These are phyloP conservation scores for Pythium rhizo-oryzae DNA, from an alignment of 352 stramenopile species.

Conservation along the genomic window DNA sequence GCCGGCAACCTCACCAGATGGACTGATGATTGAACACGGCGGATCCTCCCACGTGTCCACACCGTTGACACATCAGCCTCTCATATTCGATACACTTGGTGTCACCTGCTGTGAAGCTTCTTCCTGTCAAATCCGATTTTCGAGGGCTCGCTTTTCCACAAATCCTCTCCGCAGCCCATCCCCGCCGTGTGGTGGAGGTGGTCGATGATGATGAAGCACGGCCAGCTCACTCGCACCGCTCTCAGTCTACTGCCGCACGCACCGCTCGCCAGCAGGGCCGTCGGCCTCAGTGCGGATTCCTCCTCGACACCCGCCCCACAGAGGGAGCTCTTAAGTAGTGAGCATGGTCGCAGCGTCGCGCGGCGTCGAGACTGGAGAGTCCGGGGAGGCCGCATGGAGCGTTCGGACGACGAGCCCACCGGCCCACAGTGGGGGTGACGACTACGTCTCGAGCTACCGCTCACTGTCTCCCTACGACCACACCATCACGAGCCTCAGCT, in stretches of 20 bases:
- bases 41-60: no score
- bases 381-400: no score
- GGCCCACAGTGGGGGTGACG: no score
- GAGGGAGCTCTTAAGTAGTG: no score
- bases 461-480: not conserved
- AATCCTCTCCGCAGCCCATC: not conserved
- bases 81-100: not conserved
- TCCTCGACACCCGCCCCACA: no score
- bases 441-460: not conserved
- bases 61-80: not conserved
- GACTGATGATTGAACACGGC: no score
- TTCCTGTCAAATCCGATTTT: constrained; percentile 9
- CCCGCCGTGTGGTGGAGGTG: not conserved
- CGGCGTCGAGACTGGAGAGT: not conserved
- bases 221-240: no score
- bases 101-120: not conserved
- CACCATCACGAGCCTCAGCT: no score
- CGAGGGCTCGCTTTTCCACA: not conserved
- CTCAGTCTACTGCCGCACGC: not conserved
- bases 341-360: not conserved
- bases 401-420: no score
- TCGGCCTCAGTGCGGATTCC: no score
- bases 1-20: not conserved
- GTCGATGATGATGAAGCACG: not conserved
- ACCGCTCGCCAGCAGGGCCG: no score